phyloP scores from a whole-genome alignment of 768 basidiomycete genomes.

The Rhodotorula paludigena region DNA sequence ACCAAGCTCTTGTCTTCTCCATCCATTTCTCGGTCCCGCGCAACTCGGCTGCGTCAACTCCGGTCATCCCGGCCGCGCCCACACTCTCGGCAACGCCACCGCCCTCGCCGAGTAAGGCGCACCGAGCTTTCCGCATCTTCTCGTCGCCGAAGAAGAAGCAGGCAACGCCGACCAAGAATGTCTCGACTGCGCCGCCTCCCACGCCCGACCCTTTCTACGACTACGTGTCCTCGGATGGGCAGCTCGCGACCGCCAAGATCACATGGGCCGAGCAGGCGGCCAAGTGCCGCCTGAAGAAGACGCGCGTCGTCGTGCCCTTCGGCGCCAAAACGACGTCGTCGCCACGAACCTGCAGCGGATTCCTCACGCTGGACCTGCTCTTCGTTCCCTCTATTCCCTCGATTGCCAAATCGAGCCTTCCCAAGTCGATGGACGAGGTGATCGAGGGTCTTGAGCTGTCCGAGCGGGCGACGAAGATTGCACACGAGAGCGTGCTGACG shows the following conservation, averaged over 20 bases:
- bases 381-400: constrained; percentile 84
- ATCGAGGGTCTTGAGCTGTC: constrained; percentile 79
- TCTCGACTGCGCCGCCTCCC: constrained; percentile 48
- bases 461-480: constrained; percentile 89
- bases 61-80: constrained; percentile 48
- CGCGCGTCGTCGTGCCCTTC: constrained; percentile 70
- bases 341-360: constrained; percentile 48
- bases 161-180: constrained; percentile 16
- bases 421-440: constrained; percentile 89
- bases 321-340: constrained; percentile 47
- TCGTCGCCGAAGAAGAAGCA: constrained; percentile 50
- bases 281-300: constrained; percentile 75
- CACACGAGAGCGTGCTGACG: constrained; percentile 86
- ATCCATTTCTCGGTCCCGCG: constrained; percentile 78
- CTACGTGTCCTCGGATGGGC: constrained; percentile 78
- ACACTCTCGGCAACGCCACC: constrained; percentile 53
- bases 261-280: constrained; percentile 79
- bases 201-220: constrained; percentile 68
- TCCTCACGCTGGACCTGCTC: constrained; percentile 64
- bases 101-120: constrained; percentile 62
- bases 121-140: constrained; percentile 47
- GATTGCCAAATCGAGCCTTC: constrained; percentile 67
- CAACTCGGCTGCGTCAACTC: constrained; percentile 52
- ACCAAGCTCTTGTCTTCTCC: constrained; percentile 91
- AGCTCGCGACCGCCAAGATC: constrained; percentile 78